Evolutionary conservation across 2,329 filamentous ascomycete genomes (phyloP), one percentile per base, ranked within the genome.

Genomic region (Xylariales sp.): DNA sequence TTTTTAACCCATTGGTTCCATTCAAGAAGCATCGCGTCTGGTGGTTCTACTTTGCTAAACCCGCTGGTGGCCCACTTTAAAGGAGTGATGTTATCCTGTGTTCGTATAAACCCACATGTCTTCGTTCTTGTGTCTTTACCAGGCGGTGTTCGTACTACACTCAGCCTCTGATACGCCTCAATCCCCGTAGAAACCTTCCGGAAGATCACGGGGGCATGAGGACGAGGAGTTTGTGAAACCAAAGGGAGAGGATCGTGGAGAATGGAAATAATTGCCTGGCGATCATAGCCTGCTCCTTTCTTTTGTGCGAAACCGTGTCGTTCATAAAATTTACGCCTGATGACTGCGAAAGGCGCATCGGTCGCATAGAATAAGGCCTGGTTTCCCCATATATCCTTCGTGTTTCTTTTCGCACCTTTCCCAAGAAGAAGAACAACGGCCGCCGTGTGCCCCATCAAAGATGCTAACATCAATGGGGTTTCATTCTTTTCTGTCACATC

Each of bases 381-480:
- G n/a, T 12, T 19, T 14, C 37, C 17, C n/a, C 11, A 33, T 1
- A 14, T 17, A 18, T 39, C 29, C 10, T n/a, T n/a, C 4, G 20
- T 15, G 3, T 25, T 19, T 6, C 21, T 24, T 5, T 11, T n/a
- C 4, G 29, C 37, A 4, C 20, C 10, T 6, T 33, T 8, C 20
- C 33, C 14, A 5, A 14, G 21, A 14, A 39, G 37, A 13, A 39
- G 14, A 3, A 17, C 17, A 12, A 39, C 13, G 16, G 28, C 19
- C 21, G 25, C 30, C 7, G 23, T 15, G 14, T 39, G 37, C 6
- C 37, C 37, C 29, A 39, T 28, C 12, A 39, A 23, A 11, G 29
- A 18, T 5, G 37, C 19, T 4, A 39, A 23, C 20, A 33, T 33
- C 6, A 39, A 18, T 5, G 37, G 37, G 6, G 37, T 39, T 18